A percentile compares a stretch with the other conserved stretches of the same genome.
Conservation (phyloP, 2,329 filamentous ascomycete species). For the Aspergillus latus region DNA sequence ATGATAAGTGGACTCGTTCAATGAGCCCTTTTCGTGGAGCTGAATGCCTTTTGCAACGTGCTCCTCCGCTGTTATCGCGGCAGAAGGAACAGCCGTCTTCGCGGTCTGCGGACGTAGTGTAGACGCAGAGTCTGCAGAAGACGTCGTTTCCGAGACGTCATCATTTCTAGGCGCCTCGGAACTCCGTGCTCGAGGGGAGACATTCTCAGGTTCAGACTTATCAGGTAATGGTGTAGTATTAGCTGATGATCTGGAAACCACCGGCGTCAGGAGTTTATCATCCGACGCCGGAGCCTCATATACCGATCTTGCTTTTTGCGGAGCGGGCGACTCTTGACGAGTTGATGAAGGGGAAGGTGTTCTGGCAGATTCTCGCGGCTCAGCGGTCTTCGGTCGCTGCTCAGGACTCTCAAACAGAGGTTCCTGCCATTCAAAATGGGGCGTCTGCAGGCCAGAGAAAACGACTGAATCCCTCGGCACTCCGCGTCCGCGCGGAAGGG, state of each 20-base stretch:
- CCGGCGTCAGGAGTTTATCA: conserved; percentile 16
- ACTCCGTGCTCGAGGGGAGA: conserved; percentile 11
- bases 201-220: conserved; percentile 7
- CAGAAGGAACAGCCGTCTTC: conserved; percentile 28
- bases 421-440: conserved; percentile 66
- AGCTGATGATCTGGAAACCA: background rate
- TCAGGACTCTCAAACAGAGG: conserved; percentile 47
- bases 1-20: conserved; percentile 95
- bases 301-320: conserved; percentile 31
- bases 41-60: conserved; percentile 88
- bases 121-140: conserved; percentile 64
- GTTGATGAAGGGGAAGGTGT: conserved; percentile 35
- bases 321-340: conserved; percentile 20
- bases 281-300: conserved; percentile 28
- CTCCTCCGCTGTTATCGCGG: conserved; percentile 62
- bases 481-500: conserved; percentile 76
- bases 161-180: conserved; percentile 20
- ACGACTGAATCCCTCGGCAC: conserved; percentile 67
- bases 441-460: conserved; percentile 55
- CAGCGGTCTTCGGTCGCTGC: conserved; percentile 31
- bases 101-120: conserved; percentile 50
- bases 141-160: conserved; percentile 47
- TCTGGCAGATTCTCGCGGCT: conserved; percentile 24
- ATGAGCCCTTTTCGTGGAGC: conserved; percentile 79
- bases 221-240: background rate